Evolutionary conservation across 768 basidiomycete genomes (phyloP).

Genomic region (Mycena chlorophos): DNA sequence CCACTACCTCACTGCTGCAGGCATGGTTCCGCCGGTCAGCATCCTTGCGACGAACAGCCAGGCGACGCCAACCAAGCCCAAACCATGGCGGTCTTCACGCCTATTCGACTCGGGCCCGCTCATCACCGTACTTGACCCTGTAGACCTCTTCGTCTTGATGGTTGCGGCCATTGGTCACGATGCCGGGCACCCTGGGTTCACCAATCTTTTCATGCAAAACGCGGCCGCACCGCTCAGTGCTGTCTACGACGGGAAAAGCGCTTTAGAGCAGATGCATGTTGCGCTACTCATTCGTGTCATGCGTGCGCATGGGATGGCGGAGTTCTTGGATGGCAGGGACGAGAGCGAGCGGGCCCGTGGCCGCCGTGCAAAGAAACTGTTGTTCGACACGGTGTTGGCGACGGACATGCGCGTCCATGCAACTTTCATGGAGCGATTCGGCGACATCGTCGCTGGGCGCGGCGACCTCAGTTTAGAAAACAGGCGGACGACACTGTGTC

Average conservation of each 20-base stretch:
- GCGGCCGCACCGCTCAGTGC: constrained; percentile 85
- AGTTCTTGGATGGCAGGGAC: constrained; percentile 67
- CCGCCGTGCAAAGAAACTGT: constrained; percentile 43
- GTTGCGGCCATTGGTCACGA: constrained; percentile 97
- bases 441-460: constrained; percentile 44
- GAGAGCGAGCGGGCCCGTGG: constrained; percentile 24
- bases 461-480: constrained; percentile 39
- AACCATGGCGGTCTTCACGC: constrained; percentile 37
- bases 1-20: constrained; percentile 76
- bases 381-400: constrained; percentile 82
- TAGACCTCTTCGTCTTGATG: constrained; percentile 82
- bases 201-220: constrained; percentile 96
- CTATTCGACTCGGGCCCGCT: constrained; percentile 39
- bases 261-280: constrained; percentile 91
- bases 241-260: constrained; percentile 86
- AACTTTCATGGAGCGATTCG: constrained; percentile 75
- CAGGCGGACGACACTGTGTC: constrained; percentile 75
- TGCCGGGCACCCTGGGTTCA: constrained; percentile 94
- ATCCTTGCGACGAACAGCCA: constrained; percentile 57
- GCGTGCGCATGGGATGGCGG: constrained; percentile 74
- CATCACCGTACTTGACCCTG: constrained; percentile 51
- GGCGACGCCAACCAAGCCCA: constrained; percentile 16
- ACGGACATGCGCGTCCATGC: constrained; percentile 95
- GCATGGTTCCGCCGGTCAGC: constrained; percentile 76
- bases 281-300: constrained; percentile 78